Percentiles rank a stretch among this genome's conserved stretches.
Conservation (phyloP, 2,329 filamentous ascomycete genomes). For the Triangularia verruculosa region DNA sequence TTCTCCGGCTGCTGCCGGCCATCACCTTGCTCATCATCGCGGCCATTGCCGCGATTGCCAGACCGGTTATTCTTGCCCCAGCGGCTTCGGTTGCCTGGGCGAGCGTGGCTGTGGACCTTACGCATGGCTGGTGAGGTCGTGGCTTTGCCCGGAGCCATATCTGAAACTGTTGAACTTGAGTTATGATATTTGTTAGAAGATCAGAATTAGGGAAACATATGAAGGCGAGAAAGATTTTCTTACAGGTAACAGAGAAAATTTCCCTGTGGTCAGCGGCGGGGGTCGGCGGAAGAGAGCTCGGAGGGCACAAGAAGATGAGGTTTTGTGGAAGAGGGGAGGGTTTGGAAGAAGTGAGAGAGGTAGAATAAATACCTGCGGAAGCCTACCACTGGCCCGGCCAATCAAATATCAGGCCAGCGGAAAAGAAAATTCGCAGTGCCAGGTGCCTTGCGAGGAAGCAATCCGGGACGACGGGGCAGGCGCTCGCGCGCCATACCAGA, state of each 20-base stretch:
- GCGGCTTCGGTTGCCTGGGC: background rate
- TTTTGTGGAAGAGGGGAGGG: background rate
- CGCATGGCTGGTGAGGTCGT: too few species aligned
- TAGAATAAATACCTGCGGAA: background rate
- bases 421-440: background rate
- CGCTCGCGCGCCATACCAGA: background rate
- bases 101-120: background rate
- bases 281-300: background rate
- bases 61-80: background rate
- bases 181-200: too few species aligned
- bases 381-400: background rate
- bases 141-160: too few species aligned
- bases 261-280: background rate
- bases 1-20: background rate
- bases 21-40: background rate
- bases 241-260: background rate
- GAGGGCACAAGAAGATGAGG: background rate
- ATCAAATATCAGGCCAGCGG: background rate
- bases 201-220: background rate
- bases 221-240: background rate
- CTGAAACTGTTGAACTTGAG: too few species aligned
- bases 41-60: background rate
- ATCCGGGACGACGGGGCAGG: background rate
- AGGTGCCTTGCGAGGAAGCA: background rate
- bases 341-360: background rate